Evolutionary conservation across 2,329 filamentous ascomycete genomes (phyloP).

Genomic region (Fusarium nematophilum): DNA sequence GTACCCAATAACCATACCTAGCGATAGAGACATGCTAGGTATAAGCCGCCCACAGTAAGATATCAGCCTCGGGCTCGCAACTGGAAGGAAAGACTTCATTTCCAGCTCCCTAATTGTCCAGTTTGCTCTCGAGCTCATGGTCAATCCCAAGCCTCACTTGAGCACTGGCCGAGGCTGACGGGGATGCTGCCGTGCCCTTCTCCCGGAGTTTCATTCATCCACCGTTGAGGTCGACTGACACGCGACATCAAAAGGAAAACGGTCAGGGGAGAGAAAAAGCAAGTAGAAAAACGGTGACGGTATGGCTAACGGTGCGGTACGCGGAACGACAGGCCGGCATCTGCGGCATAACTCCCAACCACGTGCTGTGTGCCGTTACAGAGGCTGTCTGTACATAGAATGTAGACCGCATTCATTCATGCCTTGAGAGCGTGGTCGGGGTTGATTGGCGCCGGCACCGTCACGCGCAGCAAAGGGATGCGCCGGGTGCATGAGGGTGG

Average conservation of each 20-base stretch:
- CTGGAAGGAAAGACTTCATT: too few species aligned
- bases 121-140: too few species aligned
- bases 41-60: too few species aligned
- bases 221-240: background rate
- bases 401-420: too few species aligned
- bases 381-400: background rate
- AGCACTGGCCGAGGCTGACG: background rate
- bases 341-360: background rate
- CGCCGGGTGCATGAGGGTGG: constrained; percentile 8
- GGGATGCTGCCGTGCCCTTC: background rate
- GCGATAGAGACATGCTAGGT: too few species aligned
- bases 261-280: background rate
- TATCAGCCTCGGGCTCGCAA: too few species aligned
- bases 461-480: constrained; percentile 19
- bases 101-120: too few species aligned
- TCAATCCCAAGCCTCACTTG: too few species aligned
- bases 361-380: background rate
- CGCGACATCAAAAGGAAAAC: background rate
- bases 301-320: background rate
- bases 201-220: background rate
- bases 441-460: constrained; percentile 31
- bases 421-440: constrained; percentile 16
- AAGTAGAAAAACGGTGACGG: background rate
- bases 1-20: too few species aligned
- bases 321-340: too few species aligned